Evolutionary conservation across 176 grass and related monocot species (phyloP), one percentile per base, ranked within the genome.

Genomic region (Eragrostis curvula): DNA sequence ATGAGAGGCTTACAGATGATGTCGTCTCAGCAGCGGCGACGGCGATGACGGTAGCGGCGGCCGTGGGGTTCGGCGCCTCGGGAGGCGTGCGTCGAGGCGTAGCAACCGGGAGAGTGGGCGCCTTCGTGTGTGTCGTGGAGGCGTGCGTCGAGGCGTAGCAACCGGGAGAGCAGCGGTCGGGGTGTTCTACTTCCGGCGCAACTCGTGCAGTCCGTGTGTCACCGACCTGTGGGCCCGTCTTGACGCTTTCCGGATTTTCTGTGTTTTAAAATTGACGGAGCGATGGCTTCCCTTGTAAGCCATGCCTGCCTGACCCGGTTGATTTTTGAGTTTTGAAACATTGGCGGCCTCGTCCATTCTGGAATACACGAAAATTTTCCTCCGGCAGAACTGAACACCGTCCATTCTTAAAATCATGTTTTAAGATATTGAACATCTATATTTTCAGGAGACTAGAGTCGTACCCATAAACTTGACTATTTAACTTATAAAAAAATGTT

Each of bases 1-100:
- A 49, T 23, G 46, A 73, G 55, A 20, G 11, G 46, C 74, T 83
- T 79, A 88, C 86, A 79, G 47, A 36, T 67, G 48, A 55, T 46
- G 41, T n/a, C 65, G 50, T 56, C 71, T 32, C 71, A 5, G 27
- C 60, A 74, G 24, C 30, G 21, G 11, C 7, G n/a, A 52, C 3
- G 58, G 25, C 12, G 56, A 13, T 13, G 49, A 23, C 40, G 59
- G 42, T 72, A 41, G 16, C 0, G 36, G 55, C 68, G 74, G 17
- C 2, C 43, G 11, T 2, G 84, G 36, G 23, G 23, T 14, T 28
- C 44, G 55, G 41, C 77, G 57, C 77, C 87, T 93, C 81, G 84
- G 81, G 81, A 69, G 70, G 12, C 84, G 84, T 78, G 89, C 53
- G 16, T 62, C 27, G 44, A 13, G 41, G 17, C 17, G 49, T 23